Conservation (phyloP, 345 rosid species). For the Gossypium sturtianum region DNA sequence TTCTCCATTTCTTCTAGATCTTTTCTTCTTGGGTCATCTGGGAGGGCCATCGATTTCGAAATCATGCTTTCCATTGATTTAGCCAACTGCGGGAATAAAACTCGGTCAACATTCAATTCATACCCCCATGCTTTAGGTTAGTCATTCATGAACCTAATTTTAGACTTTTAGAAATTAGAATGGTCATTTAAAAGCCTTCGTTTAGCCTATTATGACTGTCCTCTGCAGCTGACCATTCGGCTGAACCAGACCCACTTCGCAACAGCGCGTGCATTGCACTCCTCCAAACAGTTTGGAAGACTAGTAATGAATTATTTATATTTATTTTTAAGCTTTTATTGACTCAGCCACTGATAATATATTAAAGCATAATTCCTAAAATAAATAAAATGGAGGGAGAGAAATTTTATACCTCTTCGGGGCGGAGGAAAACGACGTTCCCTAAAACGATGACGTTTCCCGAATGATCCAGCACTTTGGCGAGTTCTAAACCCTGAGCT, state of each 20-base stretch:
- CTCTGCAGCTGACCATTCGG: neutral
- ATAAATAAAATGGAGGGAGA: neutral
- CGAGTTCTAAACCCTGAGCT: constrained; percentile 46
- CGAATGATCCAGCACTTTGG: constrained; percentile 53
- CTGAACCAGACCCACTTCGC: neutral
- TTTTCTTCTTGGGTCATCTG: constrained; percentile 61
- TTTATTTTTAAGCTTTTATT: no score
- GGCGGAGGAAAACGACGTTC: constrained; percentile 59
- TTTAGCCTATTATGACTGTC: neutral
- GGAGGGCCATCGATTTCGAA: constrained; percentile 26
- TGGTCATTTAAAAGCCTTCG: neutral
- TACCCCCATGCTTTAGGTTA: neutral
- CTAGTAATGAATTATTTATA: neutral
- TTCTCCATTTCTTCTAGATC: constrained; percentile 52
- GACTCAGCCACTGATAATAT: no score
- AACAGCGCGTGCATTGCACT: neutral
- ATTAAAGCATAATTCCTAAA: neutral
- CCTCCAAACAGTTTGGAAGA: neutral
- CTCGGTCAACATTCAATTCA: neutral
- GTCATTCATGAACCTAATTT: neutral
- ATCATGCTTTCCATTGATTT: constrained; percentile 49
- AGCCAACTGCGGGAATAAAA: constrained; percentile 36
- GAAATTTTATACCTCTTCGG: constrained; percentile 53
- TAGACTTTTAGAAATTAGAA: neutral
- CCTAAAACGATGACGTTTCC: constrained; percentile 75